A percentile compares a stretch with the other conserved stretches of the same genome.
Evolutionary conservation across 768 basidiomycete species (phyloP).

Genomic region (Lactifluus pinguis): DNA sequence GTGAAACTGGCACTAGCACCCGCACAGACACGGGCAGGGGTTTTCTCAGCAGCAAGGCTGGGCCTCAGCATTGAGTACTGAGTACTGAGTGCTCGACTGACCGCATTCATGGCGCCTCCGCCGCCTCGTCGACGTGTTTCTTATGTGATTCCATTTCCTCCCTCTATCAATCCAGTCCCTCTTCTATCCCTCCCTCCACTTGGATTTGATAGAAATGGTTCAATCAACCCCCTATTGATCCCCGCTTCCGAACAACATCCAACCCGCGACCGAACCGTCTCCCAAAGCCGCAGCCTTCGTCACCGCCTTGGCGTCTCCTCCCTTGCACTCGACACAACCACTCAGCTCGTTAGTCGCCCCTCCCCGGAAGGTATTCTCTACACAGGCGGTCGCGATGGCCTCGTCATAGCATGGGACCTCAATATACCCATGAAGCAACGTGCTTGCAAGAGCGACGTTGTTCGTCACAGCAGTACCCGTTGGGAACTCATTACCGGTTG

Average conservation of each 20-base stretch:
- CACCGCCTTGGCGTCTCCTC: constrained; percentile 83
- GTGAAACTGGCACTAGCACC: background rate
- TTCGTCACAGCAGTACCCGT: constrained; percentile 27
- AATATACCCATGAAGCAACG: constrained; percentile 52
- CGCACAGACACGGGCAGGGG: background rate
- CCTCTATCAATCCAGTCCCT: constrained; percentile 49
- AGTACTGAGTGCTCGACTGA: background rate
- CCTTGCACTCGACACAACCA: constrained; percentile 81
- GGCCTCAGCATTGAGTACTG: background rate
- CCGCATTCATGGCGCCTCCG: constrained; percentile 17
- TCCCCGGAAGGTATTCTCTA: constrained; percentile 84
- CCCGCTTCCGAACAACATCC: constrained; percentile 22
- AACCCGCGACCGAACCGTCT: background rate
- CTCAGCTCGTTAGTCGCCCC: constrained; percentile 54
- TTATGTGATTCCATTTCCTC: constrained; percentile 69
- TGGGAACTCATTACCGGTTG: constrained; percentile 87
- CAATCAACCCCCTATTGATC: constrained; percentile 58
- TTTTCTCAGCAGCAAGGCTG: background rate
- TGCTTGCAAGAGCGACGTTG: constrained; percentile 24
- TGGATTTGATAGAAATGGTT: constrained; percentile 54
- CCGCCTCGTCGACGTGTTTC: constrained; percentile 65
- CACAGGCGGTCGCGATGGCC: constrained; percentile 81
- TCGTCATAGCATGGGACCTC: constrained; percentile 84
- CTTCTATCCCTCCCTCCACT: constrained; percentile 63
- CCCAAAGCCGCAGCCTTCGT: constrained; percentile 24